Base-by-base conservation (phyloP, 192 early-diverging fungal species). In the Backusella luteola region DNA sequence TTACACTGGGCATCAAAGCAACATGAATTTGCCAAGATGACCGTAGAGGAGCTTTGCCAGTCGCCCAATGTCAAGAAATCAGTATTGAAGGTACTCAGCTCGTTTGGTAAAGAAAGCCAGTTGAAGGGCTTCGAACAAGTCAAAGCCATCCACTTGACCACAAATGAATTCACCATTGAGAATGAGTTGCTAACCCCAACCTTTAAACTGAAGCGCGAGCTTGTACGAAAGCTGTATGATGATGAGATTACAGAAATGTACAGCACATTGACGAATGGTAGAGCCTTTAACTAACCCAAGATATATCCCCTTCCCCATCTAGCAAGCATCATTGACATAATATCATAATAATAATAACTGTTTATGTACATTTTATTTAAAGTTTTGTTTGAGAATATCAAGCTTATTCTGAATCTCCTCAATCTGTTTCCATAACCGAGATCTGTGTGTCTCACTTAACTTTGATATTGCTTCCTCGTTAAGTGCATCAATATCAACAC, bases 101-200 rank as follows among this genome's bases (percentile, higher is more conserved):
- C 71, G 0, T 81, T 85, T 80, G 93, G 92, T 26, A 88, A 87
- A 36, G 85, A 84, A 44, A 80, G 85, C 42, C 91, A 92, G 56
- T 82, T 97, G 76, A 92, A 94, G 81, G 95, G 97, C 0, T 98
- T 96, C 80, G 96, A 98, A 83, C 88, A 91, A 76, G 81, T 94
- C 34, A 93, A 90, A 77, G 90, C 86, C 21, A 88, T 97, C 71
- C 82, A 89, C 81, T 78, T 98, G 49, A 91, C 91, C n/a, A 63
- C 89, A 56, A 87, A 91, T 21, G 85, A 87, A 52, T 96, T 99
- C 68, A 85, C 91, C 5, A 84, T 96, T 36, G 93, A 96, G 69
- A 93, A 92, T 69, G 90, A 91, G 49, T 81, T 98, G 6, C 82
- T 97, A 26, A 97, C 97, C 1, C 97, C 97, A 11, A 95, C 96